A percentile compares a stretch with the other conserved stretches of the same genome.
phyloP scores from a whole-genome alignment of 2,329 filamentous ascomycete species.

The Diaporthe capsici region DNA sequence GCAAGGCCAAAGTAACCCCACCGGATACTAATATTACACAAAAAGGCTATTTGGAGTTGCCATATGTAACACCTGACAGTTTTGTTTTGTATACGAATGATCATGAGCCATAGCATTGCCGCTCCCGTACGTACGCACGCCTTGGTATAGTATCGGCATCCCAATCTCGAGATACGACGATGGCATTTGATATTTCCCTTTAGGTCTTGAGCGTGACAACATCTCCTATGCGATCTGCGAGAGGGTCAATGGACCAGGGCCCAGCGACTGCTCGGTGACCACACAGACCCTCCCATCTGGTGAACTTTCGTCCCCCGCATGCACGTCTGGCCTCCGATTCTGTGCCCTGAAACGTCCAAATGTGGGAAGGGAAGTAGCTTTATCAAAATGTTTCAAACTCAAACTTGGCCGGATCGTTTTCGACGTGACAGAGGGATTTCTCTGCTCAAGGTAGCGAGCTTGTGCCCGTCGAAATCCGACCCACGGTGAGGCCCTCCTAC shows the following conservation, averaged over 20 bases:
- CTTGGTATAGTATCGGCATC: not conserved
- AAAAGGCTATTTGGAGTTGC: not conserved
- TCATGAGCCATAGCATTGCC: not conserved
- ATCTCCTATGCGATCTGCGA: too few species aligned
- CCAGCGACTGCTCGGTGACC: not conserved
- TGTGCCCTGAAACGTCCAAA: not conserved
- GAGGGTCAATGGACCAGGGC: not conserved
- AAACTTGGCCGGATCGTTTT: not conserved
- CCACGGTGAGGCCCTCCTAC: not conserved
- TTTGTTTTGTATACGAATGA: not conserved
- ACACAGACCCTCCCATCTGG: not conserved
- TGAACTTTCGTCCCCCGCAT: not conserved
- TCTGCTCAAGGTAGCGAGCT: not conserved
- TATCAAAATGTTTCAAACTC: not conserved
- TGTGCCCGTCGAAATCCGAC: too few species aligned
- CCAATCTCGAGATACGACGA: not conserved
- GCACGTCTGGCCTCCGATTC: not conserved
- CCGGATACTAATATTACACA: not conserved
- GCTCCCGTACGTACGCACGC: too few species aligned
- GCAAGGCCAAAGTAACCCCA: not conserved
- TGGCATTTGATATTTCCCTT: not conserved
- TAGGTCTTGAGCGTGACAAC: too few species aligned
- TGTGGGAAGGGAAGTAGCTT: not conserved
- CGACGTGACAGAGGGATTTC: not conserved
- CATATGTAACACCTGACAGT: not conserved